Evolutionary conservation across 2,329 filamentous ascomycete species (phyloP).

Genomic region (Aspergillus sp.): DNA sequence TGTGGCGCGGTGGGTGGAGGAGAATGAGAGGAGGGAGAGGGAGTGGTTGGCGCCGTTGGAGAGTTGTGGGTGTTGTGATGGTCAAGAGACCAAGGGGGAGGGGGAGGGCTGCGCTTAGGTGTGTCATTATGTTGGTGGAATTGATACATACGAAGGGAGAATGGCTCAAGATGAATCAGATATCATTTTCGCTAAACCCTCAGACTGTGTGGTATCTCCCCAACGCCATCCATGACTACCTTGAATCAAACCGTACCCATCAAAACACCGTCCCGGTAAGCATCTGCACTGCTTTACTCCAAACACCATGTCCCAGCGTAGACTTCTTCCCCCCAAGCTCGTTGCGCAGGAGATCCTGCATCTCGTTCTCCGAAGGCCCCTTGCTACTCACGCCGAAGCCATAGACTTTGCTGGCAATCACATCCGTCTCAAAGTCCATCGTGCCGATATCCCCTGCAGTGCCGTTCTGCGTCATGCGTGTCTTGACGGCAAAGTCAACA

Average conservation of each 20-base stretch:
- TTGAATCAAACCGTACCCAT: too few relatives aligned
- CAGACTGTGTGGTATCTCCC: neutral
- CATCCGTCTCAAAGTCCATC: slow-evolving; percentile 37
- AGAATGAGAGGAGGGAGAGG: too few relatives aligned
- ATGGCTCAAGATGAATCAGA: neutral
- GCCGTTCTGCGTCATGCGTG: slow-evolving; percentile 19
- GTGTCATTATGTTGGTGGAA: neutral
- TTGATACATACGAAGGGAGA: too few relatives aligned
- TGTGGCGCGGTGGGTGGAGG: too few relatives aligned
- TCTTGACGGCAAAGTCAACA: slow-evolving; percentile 39
- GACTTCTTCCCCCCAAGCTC: slow-evolving; percentile 18
- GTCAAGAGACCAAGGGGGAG: too few relatives aligned
- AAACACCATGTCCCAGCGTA: slow-evolving; percentile 36
- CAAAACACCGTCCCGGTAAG: slow-evolving; percentile 36
- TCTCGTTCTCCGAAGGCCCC: slow-evolving; percentile 32
- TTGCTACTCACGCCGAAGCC: slow-evolving; percentile 32
- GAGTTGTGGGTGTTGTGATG: too few relatives aligned
- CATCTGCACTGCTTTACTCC: slow-evolving; percentile 37
- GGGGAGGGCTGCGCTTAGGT: too few relatives aligned
- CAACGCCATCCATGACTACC: too few relatives aligned
- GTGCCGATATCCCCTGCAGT: slow-evolving; percentile 21
- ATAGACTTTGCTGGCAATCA: slow-evolving; percentile 39
- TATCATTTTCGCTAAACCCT: neutral
- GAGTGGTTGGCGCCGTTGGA: too few relatives aligned
- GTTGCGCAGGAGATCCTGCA: slow-evolving; percentile 34